Evolutionary conservation across 495 filamentous ascomycete genomes (phyloP), one percentile per base, ranked within the genome.

Genomic region (Penicillium psychrofluorescens): DNA sequence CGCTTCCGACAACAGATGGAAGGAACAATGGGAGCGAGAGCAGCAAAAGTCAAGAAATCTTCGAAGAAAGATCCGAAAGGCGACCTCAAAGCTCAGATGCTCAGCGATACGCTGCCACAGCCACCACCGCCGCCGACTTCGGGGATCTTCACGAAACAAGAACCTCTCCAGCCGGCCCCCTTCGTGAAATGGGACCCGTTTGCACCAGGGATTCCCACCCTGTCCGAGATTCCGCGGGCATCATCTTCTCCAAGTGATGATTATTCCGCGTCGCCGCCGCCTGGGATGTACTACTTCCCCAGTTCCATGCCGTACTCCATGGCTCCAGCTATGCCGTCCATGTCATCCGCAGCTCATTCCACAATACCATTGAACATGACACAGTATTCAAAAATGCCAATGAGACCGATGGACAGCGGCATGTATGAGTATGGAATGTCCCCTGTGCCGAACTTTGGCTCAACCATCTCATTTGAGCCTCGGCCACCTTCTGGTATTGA

Each of bases 1-100:
- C 79, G 85, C 34, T 86, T 88, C 67, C 68, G 67, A 45, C 68
- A 74, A 46, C 74, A 79, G 40, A 79, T 80, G 71, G 78, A 81
- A 44, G 73, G 73, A 15, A 61, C 48, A 7, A 46, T 52, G 2
- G 41, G 64, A 10, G 52, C 41, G 6, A 47, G 61, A 7, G 42
- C 53, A 31, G 36, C 44, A 14, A 41, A 36, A 16, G 11, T 38
- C 44, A 52, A 35, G 41, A 45, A 49, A 32, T 53, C 39, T 13
- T 1, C 39, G n/a, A 59, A 55, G 35, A 51, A 50, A 37, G 38
- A 30, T 3, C 40, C 46, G 37, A 49, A 46, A 22, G 48, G 38
- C 0, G 47, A 49, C 1, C 38, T 35, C 0, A 38, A 42, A 48
- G 32, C 28, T 10, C 40, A 29, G n/a, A 7, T 11, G 30, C 31